Conservation (phyloP, 192 early-diverging fungal genomes). For the Dissophora globulifera region DNA sequence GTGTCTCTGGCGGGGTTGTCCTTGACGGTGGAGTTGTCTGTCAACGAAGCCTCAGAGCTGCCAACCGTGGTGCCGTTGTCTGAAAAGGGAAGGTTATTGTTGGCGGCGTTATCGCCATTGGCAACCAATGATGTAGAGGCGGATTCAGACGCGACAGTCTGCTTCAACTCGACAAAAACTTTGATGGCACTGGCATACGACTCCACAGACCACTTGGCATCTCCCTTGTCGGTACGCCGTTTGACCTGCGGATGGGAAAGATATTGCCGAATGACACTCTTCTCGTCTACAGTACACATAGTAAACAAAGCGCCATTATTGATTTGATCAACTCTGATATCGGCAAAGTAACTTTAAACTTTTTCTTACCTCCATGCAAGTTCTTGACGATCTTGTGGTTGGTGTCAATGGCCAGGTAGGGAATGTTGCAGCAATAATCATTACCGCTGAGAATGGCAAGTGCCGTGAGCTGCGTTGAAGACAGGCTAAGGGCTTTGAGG, state of each 20-base stretch:
- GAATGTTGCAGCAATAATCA: slow-evolving; percentile 22
- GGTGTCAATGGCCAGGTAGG: slow-evolving; percentile 7
- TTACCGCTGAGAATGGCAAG: slow-evolving; percentile 27
- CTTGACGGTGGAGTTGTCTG: no score
- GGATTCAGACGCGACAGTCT: not conserved
- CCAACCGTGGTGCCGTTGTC: no score
- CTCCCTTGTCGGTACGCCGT: slow-evolving; percentile 1
- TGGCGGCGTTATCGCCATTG: no score
- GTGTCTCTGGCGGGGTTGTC: no score
- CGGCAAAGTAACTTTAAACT: not conserved
- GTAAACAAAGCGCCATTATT: no score
- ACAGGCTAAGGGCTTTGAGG: not conserved
- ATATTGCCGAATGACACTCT: not conserved
- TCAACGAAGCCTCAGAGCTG: not conserved
- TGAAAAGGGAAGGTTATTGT: no score
- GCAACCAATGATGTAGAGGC: not conserved
- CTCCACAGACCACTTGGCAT: not conserved
- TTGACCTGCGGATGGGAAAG: not conserved
- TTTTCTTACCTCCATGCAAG: slow-evolving; percentile 9
- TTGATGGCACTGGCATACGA: slow-evolving; percentile 16
- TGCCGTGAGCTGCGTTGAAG: slow-evolving; percentile 1
- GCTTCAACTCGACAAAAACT: slow-evolving; percentile 17
- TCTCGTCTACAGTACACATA: no score
- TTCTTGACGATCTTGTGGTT: slow-evolving; percentile 9
- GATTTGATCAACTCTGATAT: no score